phyloP scores from a whole-genome alignment of 177 flowering plant genomes.

The Vitis hybrid region DNA sequence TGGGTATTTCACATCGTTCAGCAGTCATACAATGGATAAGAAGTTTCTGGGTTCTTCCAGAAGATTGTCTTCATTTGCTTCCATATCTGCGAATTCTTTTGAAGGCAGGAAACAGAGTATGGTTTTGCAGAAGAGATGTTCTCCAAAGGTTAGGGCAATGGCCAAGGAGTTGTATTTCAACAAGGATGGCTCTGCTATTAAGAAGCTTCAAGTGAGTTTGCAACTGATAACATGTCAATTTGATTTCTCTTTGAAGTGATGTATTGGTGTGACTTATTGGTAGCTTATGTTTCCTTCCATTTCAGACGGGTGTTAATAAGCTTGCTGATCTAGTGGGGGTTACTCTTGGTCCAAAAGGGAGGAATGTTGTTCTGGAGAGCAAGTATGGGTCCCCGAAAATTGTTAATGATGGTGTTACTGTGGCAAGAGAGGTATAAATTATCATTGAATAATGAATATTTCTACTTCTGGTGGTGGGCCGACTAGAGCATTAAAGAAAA shows the following conservation, averaged over 20 bases:
- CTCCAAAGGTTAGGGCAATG: constrained; percentile 5
- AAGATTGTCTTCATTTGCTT: constrained; percentile 7
- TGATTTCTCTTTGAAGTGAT: too few species aligned
- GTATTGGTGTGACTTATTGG: too few species aligned
- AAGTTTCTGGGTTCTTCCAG: not conserved
- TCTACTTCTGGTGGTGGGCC: too few species aligned
- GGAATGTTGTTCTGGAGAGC: constrained; percentile 97
- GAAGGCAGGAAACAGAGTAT: not conserved
- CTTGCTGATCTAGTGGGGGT: constrained; percentile 98
- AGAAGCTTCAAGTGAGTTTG: constrained; percentile 10
- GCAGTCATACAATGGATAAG: not conserved
- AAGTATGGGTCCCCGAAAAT: constrained; percentile 96
- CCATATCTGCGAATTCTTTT: constrained; percentile 2
- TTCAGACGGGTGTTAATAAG: constrained; percentile 90
- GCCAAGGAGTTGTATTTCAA: constrained; percentile 17
- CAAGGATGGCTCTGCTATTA: constrained; percentile 14
- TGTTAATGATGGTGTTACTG: constrained; percentile 97
- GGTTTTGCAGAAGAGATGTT: not conserved
- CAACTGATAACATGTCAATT: not conserved
- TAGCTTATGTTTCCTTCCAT: constrained; percentile 1
- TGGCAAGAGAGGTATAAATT: constrained; percentile 79
- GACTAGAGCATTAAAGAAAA: too few species aligned
- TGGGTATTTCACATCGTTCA: not conserved
- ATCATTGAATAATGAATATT: too few species aligned
- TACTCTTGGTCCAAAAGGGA: constrained; percentile 95